Conservation (phyloP, 1,139 yeast species). For the Pneumocystis canis region DNA sequence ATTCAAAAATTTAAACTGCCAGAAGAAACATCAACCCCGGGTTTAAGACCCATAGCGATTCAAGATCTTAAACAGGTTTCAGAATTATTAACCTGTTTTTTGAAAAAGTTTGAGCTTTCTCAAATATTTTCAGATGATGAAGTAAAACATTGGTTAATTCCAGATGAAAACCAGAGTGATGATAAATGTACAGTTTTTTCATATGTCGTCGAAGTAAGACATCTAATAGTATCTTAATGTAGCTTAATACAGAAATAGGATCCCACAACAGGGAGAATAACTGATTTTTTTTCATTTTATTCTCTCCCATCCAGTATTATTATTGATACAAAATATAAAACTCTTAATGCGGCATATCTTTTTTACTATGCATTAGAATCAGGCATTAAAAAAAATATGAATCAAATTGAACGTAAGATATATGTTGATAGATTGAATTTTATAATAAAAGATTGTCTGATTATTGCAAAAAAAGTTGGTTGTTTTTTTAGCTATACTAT, state of each 20-base stretch:
- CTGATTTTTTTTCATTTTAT: conserved; percentile 84
- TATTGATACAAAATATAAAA: conserved; percentile 48
- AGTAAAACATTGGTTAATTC: conserved; percentile 63
- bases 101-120: conserved; percentile 53
- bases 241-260: conserved; percentile 17
- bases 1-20: conserved; percentile 66
- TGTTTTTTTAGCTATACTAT: not conserved
- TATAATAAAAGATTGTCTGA: conserved; percentile 60
- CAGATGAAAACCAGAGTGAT: conserved; percentile 25
- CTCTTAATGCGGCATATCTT: conserved; percentile 72
- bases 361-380: conserved; percentile 77
- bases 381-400: conserved; percentile 25
- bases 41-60: conserved; percentile 48
- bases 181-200: conserved; percentile 48
- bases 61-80: conserved; percentile 54
- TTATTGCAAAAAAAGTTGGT: conserved; percentile 42
- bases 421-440: conserved; percentile 45
- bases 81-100: conserved; percentile 45
- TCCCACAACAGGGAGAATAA: conserved; percentile 42
- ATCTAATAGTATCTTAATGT: not conserved
- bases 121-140: conserved; percentile 62
- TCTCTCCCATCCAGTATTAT: conserved; percentile 76
- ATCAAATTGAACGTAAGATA: conserved; percentile 12
- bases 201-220: conserved; percentile 49
- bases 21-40: conserved; percentile 36